phyloP scores from a whole-genome alignment of 371 early-diverging fungal genomes.

The Syncephalis fuscata region DNA sequence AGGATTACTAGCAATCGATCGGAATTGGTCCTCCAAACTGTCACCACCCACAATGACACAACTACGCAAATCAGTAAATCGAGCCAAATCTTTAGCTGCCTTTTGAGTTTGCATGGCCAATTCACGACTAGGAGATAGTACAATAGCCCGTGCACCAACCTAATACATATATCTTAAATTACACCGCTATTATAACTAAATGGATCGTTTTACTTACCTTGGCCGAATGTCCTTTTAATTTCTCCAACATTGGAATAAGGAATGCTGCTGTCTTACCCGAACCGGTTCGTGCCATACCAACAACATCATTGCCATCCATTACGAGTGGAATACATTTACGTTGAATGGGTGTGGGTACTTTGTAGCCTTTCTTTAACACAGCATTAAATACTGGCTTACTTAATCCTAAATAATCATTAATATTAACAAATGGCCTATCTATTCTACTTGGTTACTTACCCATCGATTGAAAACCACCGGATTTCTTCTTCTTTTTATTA shows the following conservation, averaged over 20 bases:
- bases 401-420: conserved; percentile 27
- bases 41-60: conserved; percentile 94
- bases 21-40: conserved; percentile 83
- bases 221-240: conserved; percentile 72
- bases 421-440: neutral
- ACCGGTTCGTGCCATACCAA: conserved; percentile 97
- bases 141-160: conserved; percentile 72
- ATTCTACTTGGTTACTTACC: conserved; percentile 27
- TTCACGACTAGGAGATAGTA: conserved; percentile 90
- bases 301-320: conserved; percentile 81
- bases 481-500: conserved; percentile 81
- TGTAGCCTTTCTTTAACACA: conserved; percentile 79
- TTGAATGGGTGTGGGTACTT: conserved; percentile 98
- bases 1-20: conserved; percentile 78
- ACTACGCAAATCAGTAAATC: conserved; percentile 79
- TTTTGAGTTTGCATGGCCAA: conserved; percentile 93
- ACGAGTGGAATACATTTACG: conserved; percentile 89
- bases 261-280: conserved; percentile 98
- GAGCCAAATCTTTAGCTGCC: conserved; percentile 74
- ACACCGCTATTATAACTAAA: neutral
- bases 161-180: neutral
- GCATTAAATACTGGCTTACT: conserved; percentile 67
- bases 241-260: conserved; percentile 85
- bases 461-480: conserved; percentile 95
- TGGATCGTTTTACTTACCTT: conserved; percentile 19